phyloP scores from a whole-genome alignment of 2,329 filamentous ascomycete genomes.

The Teratosphaeria nubilosa region DNA sequence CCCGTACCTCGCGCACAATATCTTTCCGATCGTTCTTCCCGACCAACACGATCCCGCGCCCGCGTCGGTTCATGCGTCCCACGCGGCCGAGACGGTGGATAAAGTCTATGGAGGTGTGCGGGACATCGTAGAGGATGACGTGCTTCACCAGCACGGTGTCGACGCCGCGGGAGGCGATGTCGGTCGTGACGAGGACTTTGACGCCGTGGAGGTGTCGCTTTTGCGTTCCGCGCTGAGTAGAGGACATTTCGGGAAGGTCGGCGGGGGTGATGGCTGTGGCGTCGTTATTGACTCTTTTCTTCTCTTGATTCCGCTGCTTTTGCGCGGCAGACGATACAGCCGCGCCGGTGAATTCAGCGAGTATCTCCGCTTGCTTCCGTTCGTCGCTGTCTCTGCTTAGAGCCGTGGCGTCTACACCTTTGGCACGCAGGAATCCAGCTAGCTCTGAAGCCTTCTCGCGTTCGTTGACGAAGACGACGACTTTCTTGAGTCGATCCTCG shows the following conservation, averaged over 20 bases:
- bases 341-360: conserved; percentile 60
- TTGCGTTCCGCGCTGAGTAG: background rate
- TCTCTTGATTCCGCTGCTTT: background rate
- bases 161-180: conserved; percentile 84
- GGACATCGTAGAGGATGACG: conserved; percentile 94
- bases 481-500: conserved; percentile 53
- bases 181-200: conserved; percentile 88
- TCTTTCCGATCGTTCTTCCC: conserved; percentile 84
- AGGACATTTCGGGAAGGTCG: conserved; percentile 1
- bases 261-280: conserved; percentile 2
- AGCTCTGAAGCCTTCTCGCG: conserved; percentile 78
- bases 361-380: conserved; percentile 63
- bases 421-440: conserved; percentile 64
- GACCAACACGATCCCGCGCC: conserved; percentile 79
- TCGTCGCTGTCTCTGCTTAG: conserved; percentile 77
- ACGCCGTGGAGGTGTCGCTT: conserved; percentile 54
- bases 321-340: background rate
- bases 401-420: conserved; percentile 80
- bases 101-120: conserved; percentile 94
- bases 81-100: conserved; percentile 90
- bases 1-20: conserved; percentile 81
- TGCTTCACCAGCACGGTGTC: conserved; percentile 86
- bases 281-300: conserved; percentile 1
- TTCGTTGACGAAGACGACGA: conserved; percentile 95
- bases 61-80: conserved; percentile 83